Conservation (phyloP, 257 asterid genomes). For the Ligustrum vulgare region DNA sequence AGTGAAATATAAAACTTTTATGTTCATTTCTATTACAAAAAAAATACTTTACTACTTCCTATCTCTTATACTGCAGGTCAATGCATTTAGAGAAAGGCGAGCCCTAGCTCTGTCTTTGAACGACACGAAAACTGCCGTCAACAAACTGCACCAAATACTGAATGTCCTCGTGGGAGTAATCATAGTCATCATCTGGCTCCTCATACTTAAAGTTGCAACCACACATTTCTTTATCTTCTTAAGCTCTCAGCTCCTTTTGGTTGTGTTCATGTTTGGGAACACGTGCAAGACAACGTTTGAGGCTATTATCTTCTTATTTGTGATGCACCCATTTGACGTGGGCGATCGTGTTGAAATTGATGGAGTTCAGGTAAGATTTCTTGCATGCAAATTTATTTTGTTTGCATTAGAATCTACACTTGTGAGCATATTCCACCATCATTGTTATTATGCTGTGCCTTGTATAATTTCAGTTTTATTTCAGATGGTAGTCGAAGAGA, state of each 20-base stretch:
- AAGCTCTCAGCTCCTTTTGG: conserved; percentile 85
- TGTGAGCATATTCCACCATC: neutral
- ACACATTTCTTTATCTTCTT: conserved; percentile 74
- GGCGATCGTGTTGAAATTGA: conserved; percentile 95
- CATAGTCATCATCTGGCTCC: conserved; percentile 68
- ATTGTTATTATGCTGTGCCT: neutral
- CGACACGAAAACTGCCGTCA: conserved; percentile 95
- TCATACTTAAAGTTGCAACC: conserved; percentile 77
- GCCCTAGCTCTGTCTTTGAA: conserved; percentile 87
- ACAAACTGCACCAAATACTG: conserved; percentile 83
- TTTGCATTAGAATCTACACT: neutral
- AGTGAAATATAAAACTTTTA: neutral
- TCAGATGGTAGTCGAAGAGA: conserved; percentile 98
- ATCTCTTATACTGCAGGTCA: conserved; percentile 49
- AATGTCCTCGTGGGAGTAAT: conserved; percentile 55
- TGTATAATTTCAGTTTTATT: neutral
- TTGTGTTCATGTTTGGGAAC: conserved; percentile 92
- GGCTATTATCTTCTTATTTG: conserved; percentile 87
- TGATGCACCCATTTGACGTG: conserved; percentile 95
- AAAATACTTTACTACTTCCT: neutral
- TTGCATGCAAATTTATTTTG: neutral
- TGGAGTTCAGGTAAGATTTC: conserved; percentile 65
- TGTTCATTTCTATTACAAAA: neutral
- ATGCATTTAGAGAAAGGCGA: conserved; percentile 82
- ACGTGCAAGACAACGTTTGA: conserved; percentile 89